Percentiles rank a stretch among this genome's conserved stretches.
Conservation (phyloP, 495 filamentous ascomycete species). For the Neurospora sp. region DNA sequence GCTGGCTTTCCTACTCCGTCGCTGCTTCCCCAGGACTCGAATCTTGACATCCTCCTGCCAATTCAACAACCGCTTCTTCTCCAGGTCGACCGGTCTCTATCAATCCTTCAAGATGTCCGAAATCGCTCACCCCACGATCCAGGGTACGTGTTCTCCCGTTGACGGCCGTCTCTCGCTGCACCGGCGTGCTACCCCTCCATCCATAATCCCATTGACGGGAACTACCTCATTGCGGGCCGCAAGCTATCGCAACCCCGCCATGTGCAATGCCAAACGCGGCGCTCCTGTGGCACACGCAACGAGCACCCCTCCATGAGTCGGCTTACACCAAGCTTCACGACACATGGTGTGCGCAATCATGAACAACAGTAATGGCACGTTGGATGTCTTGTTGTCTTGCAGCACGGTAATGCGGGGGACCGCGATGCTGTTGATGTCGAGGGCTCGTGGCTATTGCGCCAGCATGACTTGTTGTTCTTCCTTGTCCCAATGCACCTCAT, state of each 20-base stretch:
- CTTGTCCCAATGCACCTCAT: neutral
- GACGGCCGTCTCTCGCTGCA: constrained; percentile 1
- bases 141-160: constrained; percentile 16
- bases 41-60: neutral
- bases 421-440: constrained; percentile 2
- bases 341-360: neutral
- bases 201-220: constrained; percentile 1
- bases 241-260: neutral
- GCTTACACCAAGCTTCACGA: neutral
- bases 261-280: neutral
- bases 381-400: neutral
- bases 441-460: neutral
- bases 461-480: neutral
- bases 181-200: constrained; percentile 10
- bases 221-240: neutral
- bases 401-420: neutral
- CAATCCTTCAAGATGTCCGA: constrained; percentile 21
- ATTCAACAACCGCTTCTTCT: neutral
- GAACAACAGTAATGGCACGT: neutral
- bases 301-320: neutral
- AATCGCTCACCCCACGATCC: constrained; percentile 25
- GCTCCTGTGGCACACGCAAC: constrained; percentile 6
- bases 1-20: constrained; percentile 16
- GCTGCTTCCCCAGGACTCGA: constrained; percentile 8
- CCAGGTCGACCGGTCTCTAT: constrained; percentile 3